phyloP scores from a whole-genome alignment of 306 rosid species.

The Quercus agrifolia region DNA sequence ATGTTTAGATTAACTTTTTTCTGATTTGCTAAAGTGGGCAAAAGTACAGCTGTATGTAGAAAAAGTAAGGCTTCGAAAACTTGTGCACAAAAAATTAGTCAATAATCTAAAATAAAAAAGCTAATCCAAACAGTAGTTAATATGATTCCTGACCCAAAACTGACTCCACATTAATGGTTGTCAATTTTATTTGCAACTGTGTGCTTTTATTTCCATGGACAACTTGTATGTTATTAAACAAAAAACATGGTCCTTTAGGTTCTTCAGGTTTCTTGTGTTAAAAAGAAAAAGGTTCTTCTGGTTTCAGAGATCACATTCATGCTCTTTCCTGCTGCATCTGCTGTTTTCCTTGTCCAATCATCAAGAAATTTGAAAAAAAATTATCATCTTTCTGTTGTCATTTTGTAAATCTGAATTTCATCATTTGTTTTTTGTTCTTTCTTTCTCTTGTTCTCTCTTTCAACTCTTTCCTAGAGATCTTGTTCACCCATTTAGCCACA shows the following conservation, averaged over 20 bases:
- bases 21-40: no score
- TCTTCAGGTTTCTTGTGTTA: background rate
- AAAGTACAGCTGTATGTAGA: no score
- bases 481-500: no score
- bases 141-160: background rate
- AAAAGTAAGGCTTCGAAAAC: no score
- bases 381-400: background rate
- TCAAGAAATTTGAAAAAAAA: background rate
- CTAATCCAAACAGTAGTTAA: background rate
- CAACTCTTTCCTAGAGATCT: background rate
- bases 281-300: background rate
- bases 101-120: no score
- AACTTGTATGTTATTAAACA: background rate
- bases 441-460: background rate
- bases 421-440: background rate
- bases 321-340: background rate
- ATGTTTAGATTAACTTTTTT: no score
- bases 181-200: background rate
- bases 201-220: background rate
- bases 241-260: background rate
- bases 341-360: background rate
- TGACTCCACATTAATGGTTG: background rate
- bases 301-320: background rate
- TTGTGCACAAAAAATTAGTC: no score
- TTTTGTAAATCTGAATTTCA: background rate